Evolutionary conservation across 2,329 filamentous ascomycete genomes (phyloP), one percentile per base, ranked within the genome.

Genomic region (Colletotrichum sp.): DNA sequence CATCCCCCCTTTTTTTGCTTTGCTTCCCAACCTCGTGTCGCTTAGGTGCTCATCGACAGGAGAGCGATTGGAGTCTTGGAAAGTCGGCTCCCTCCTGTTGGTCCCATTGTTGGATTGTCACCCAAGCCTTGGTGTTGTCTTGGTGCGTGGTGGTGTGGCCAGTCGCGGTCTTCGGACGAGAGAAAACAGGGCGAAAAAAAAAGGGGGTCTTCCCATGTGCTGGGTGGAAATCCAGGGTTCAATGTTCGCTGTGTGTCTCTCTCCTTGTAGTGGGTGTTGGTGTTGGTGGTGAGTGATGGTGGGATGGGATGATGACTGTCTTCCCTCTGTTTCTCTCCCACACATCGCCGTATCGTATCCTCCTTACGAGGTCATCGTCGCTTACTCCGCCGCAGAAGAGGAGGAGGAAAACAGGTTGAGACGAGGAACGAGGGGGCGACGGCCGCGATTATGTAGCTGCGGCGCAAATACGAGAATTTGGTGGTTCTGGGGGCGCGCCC

Each of bases 371-470:
- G 26, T n/a, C n/a, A 13, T 34, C 30, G 34, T 68, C n/a, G 66
- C 52, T 38, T 60, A 63, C 26, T 18, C n/a, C 21, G 67, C 30
- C 67, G 36, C n/a, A 32, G 36, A 67, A 15, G 30, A 26, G 21
- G 24, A 52, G 61, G 24, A 24, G 28, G 7, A 52, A 36, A 16
- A 57, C 30, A 21, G 36, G 38, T 5, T 24, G n/a, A 8, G 43
- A 8, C 9, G n/a, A 32, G 6, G 36, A 6, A 38, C 9, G n/a
- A 15, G 38, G 57, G 63, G 69, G 70, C 63, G 63, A 67, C 13
- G 15, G 57, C 67, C n/a, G 28, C 15, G 68, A 55, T 75, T 72
- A 67, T 75, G 73, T 75, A 75, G 43, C 34, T 38, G 43, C 58
- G 52, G 71, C 30, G 58, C 28, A 32, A 58, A 58, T 73, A 68